A percentile compares a stretch with the other conserved stretches of the same genome.
Evolutionary conservation across 2,329 filamentous ascomycete species (phyloP).

Genomic region (Berkeleyomyces rouxiae): DNA sequence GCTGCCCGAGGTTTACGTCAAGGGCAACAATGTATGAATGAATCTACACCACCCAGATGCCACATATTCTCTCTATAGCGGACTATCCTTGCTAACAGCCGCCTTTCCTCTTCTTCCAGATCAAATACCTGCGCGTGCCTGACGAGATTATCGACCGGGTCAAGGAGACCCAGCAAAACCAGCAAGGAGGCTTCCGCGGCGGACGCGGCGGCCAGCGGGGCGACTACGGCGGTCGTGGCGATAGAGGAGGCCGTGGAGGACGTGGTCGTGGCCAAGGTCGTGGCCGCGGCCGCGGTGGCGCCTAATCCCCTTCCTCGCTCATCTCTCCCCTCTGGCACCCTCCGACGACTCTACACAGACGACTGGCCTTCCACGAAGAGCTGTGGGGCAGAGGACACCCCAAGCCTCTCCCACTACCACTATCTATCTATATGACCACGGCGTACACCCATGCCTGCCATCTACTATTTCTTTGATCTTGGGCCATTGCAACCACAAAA

Average conservation of each 20-base stretch:
- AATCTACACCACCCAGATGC: neutral
- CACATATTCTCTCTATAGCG: neutral
- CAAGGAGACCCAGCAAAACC: conserved; percentile 75
- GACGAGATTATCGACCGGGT: conserved; percentile 93
- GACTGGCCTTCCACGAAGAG: neutral
- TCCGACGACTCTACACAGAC: neutral
- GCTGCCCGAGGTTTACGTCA: conserved; percentile 85
- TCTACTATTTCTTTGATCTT: neutral
- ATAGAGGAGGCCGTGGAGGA: conserved; percentile 38
- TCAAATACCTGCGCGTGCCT: conserved; percentile 92
- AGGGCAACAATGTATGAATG: conserved; percentile 78
- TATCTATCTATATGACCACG: neutral
- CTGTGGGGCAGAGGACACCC: neutral
- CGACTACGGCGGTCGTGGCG: conserved; percentile 39
- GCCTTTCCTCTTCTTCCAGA: conserved; percentile 37
- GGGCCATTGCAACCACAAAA: neutral
- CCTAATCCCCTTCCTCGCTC: neutral
- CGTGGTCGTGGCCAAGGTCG: conserved; percentile 25
- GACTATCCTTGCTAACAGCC: conserved; percentile 15
- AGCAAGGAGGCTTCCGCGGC: conserved; percentile 45
- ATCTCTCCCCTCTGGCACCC: neutral
- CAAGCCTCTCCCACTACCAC: neutral
- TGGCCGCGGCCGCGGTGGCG: conserved; percentile 24
- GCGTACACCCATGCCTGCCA: neutral
- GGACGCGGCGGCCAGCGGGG: conserved; percentile 45